phyloP scores from a whole-genome alignment of 2,329 filamentous ascomycete species.

The Teratosphaeriaceae sp. region DNA sequence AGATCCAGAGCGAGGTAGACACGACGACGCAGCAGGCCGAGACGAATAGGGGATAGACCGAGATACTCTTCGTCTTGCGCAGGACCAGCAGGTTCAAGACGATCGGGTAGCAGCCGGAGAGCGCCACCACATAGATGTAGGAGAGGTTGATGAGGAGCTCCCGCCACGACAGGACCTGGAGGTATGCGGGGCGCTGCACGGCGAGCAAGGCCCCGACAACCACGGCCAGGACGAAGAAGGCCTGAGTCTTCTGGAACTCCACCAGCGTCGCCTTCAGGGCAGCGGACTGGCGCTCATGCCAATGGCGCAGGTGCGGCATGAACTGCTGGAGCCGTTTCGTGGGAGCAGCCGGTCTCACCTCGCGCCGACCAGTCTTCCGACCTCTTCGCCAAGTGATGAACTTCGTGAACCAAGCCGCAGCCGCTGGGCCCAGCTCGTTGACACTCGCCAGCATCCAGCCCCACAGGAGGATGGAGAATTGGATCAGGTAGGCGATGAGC shows the following conservation, averaged over 20 bases:
- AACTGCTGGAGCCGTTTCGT: background rate
- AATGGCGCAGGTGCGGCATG: too few species aligned
- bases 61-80: background rate
- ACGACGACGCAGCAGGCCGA: background rate
- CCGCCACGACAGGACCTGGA: background rate
- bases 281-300: too few species aligned
- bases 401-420: background rate
- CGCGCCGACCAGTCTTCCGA: background rate
- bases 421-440: background rate
- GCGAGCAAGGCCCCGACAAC: background rate
- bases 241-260: constrained; percentile 2
- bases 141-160: background rate
- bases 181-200: background rate
- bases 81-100: background rate
- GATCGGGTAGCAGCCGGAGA: background rate
- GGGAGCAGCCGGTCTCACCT: background rate
- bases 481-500: background rate
- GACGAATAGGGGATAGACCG: background rate
- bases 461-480: background rate
- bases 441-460: background rate
- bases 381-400: background rate
- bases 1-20: background rate
- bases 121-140: background rate
- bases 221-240: constrained; percentile 1
- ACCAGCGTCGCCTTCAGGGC: background rate